phyloP scores from a whole-genome alignment of 2,329 filamentous ascomycete species.

The Albophoma yamanashiensis region DNA sequence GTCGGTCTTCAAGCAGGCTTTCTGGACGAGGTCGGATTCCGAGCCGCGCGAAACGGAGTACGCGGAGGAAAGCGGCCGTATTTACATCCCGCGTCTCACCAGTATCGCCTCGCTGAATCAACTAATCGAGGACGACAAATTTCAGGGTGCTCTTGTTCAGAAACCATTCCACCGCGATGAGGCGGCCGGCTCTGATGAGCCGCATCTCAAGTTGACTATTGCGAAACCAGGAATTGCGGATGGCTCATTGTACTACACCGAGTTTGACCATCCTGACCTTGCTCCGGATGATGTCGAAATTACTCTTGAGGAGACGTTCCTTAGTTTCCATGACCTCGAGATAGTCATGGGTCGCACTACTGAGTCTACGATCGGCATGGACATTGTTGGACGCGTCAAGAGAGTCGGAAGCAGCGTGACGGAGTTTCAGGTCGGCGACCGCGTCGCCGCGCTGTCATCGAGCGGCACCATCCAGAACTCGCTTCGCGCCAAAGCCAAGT shows the following conservation, averaged over 20 bases:
- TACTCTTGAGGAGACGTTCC: constrained; percentile 21
- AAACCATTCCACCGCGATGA: constrained; percentile 9
- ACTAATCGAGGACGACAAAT: constrained; percentile 26
- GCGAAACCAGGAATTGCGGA: constrained; percentile 14
- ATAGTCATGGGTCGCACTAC: constrained; percentile 19
- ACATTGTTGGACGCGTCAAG: constrained; percentile 27
- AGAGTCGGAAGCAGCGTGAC: constrained; percentile 20
- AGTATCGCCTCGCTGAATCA: constrained; percentile 29
- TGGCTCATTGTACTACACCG: constrained; percentile 14
- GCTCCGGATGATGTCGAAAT: constrained; percentile 26
- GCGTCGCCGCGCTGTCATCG: constrained; percentile 28
- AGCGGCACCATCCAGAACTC: constrained; percentile 24
- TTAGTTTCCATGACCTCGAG: constrained; percentile 26
- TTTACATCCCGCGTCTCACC: constrained; percentile 34
- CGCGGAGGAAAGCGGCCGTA: constrained; percentile 21
- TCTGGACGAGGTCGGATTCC: constrained; percentile 6
- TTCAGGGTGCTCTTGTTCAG: constrained; percentile 2
- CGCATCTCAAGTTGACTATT: constrained; percentile 13
- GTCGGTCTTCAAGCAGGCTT: constrained; percentile 13
- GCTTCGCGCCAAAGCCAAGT: constrained; percentile 19
- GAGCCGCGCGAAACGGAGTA: constrained; percentile 30
- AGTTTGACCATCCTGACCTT: constrained; percentile 10
- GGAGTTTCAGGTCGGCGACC: constrained; percentile 23
- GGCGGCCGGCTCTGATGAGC: background rate
- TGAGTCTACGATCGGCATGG: constrained; percentile 24